Evolutionary conservation across 2,329 filamentous ascomycete species (phyloP), one percentile per base, ranked within the genome.

Genomic region (Neonectria faginata): DNA sequence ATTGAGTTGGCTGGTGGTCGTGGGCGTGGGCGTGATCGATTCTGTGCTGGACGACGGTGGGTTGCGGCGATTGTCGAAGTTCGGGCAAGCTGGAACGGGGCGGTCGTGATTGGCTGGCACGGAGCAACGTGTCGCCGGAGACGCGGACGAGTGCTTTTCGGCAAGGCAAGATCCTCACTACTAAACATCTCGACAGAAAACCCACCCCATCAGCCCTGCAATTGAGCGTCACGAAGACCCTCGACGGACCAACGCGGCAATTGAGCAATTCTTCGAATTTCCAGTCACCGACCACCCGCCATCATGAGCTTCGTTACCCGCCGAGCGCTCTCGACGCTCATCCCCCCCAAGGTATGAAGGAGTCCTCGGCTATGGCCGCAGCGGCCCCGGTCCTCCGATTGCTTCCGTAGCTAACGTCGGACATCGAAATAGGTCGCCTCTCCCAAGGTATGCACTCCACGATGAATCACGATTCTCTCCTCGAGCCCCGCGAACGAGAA

Each of bases 261-360:
- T 73, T 70, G 70, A 71, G 60, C 64, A 66, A 69, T 64, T 67
- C 63, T 51, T 68, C 71, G 68, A 74, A 62, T 72, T 68, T 62
- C 42, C 29, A 51, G 29, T 51, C 29, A 51, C 39, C 67, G 64
- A 73, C 70, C 70, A 68, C 71, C 77, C 77, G 78, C 81, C 87
- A 93, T 85, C 84, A 97, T 97, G 94, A 97, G 93, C 88, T 96
- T 90, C 89, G 88, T 97, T 79, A 89, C 90, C 79, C 92, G 92
- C 84, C 91, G 94, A 85, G 92, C 89, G 88, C 91, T 97, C 80
- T 98, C 96, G 81, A 97, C 97, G 87, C 91, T 99, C 83, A 97
- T 99, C 78, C 97, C 97, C 76, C 96, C 97, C 79, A 99, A 99
- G 94, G 95, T 97, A 86, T 75, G 86, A 54, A 48, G 36, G 51